Base-by-base conservation (phyloP, 1,284 basidiomycete species). In the Ustilago tritici region DNA sequence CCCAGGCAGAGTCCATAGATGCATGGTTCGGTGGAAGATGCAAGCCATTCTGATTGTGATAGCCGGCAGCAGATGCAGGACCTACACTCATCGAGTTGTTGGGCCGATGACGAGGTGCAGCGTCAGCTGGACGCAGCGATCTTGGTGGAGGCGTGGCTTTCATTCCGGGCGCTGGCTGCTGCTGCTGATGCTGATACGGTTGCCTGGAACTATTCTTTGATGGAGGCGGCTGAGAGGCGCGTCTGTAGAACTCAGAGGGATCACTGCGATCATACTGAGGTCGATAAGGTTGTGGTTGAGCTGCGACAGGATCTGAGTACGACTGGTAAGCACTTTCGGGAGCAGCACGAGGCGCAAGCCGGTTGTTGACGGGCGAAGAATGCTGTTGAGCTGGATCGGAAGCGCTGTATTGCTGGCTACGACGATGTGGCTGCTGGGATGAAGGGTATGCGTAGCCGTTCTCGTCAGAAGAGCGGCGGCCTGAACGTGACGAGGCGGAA, bases 121-220 rank as follows among this genome's bases (percentile, higher is more conserved):
- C 57, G 14, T 67, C 61, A 23, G 70, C 65, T n/a, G 70, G 65
- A 17, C 65, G 70, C 0, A 64, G 65, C 12, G 70, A 67, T 15
- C 34, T 43, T 3, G 65, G 70, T 4, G 65, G 70, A 11, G 61
- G 47, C 19, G 54, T 36, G 5, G 65, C 53, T 3, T 54, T 38
- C 50, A 66, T 64, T 0, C 31, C 35, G 6, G 47, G 14, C 6
- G 53, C 9, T 4, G 41, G 56, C 17, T 63, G 61, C 35, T 60
- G 61, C 19, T 54, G 47, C 11, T 50, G 34, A 14, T 47, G 66
- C 23, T 60, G 61, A 19, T 54, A 53, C 11, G 59, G 34, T 19
- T 47, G 66, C 23, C 43, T 59, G 14, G 40, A 36, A 31, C 36
- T 32, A 0, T 32, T 17, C n/a, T 54, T 56, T 19, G 23, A 52